Percentiles rank a stretch among this genome's conserved stretches.
Conservation (phyloP, 805 yeast genomes). For the Metschnikowia chrysomelidarum region DNA sequence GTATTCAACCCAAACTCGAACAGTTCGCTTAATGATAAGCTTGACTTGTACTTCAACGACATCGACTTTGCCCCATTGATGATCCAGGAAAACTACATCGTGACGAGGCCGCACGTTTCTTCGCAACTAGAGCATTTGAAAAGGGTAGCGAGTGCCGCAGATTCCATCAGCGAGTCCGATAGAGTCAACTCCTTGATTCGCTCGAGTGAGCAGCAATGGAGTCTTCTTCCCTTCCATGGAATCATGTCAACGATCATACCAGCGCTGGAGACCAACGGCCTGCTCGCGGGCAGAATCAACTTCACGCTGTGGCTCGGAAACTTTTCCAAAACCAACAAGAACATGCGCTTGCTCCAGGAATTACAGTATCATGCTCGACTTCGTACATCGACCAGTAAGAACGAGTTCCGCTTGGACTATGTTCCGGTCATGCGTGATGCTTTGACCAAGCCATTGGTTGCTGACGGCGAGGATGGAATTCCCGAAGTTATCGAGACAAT, state of each 20-base stretch:
- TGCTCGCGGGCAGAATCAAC: slow-evolving; percentile 62
- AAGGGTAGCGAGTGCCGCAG: slow-evolving; percentile 75
- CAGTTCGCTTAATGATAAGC: slow-evolving; percentile 72
- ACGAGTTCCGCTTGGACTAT: slow-evolving; percentile 73
- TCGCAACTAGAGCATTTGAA: slow-evolving; percentile 53
- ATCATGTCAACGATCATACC: slow-evolving; percentile 84
- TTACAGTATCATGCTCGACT: slow-evolving; percentile 84
- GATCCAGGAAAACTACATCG: slow-evolving; percentile 91
- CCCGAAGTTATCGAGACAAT: slow-evolving; percentile 61
- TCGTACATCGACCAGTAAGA: slow-evolving; percentile 71
- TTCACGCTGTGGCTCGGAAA: slow-evolving; percentile 90
- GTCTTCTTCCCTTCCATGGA: slow-evolving; percentile 88
- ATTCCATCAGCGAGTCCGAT: slow-evolving; percentile 83
- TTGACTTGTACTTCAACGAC: slow-evolving; percentile 89
- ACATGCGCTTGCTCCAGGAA: slow-evolving; percentile 76
- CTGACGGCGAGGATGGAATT: slow-evolving; percentile 61
- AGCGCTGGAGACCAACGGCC: slow-evolving; percentile 70
- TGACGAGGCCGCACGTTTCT: slow-evolving; percentile 55
- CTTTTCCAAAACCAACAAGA: slow-evolving; percentile 80
- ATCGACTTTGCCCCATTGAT: slow-evolving; percentile 92
- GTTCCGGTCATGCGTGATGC: slow-evolving; percentile 60
- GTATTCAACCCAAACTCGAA: slow-evolving; percentile 52
- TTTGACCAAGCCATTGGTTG: slow-evolving; percentile 57
- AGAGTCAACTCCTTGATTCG: slow-evolving; percentile 77
- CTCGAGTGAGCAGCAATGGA: slow-evolving; percentile 92